Conservation (phyloP, 306 rosid genomes). For the Lathyrus oleraceus region DNA sequence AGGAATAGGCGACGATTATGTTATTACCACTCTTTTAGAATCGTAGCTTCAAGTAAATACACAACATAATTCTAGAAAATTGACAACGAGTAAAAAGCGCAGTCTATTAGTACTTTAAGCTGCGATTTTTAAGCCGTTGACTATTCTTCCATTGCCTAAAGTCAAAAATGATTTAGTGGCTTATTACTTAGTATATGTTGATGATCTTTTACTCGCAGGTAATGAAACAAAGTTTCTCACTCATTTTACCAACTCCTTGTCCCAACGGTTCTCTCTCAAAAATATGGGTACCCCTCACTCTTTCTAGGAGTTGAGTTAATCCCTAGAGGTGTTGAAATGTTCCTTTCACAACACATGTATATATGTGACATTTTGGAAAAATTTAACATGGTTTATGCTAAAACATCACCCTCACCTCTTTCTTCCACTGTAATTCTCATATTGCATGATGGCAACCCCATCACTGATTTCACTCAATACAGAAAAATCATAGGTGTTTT, state of each 20-base stretch:
- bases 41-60: no score
- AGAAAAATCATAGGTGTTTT: background rate
- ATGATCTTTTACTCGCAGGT: background rate
- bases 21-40: no score
- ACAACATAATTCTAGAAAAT: no score
- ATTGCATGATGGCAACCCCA: background rate
- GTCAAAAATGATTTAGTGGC: no score
- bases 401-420: background rate
- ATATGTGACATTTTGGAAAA: background rate
- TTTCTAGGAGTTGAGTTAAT: background rate
- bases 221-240: background rate
- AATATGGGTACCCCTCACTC: background rate
- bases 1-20: no score
- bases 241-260: no score
- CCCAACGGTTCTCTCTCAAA: background rate
- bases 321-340: background rate
- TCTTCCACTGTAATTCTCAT: background rate
- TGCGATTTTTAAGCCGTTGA: no score
- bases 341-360: background rate
- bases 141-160: no score
- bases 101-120: no score
- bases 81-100: no score
- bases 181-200: no score
- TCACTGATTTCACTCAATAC: background rate
- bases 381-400: background rate